Conservation (phyloP, 108 stramenopile species). For the Heterococcus sp. region DNA sequence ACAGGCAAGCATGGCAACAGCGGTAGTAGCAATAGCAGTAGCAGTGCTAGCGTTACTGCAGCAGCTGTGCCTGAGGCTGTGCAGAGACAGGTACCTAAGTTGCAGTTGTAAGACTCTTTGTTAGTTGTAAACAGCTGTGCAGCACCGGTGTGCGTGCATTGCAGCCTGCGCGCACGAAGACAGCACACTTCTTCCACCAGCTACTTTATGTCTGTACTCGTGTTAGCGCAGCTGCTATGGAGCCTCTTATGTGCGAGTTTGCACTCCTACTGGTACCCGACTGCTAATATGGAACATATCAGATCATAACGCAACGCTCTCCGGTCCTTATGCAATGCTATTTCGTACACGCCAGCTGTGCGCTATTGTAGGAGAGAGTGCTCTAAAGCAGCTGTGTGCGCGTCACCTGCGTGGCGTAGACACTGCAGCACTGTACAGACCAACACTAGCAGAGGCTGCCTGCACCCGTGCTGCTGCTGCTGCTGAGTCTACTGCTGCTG, state of each 20-base stretch:
- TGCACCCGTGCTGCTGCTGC: background rate
- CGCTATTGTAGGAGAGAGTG: slow-evolving; percentile 18
- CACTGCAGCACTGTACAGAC: slow-evolving; percentile 1
- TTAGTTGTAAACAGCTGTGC: no score
- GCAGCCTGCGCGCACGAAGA: background rate
- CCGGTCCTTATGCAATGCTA: background rate
- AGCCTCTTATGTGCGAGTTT: no score
- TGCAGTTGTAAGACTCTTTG: no score
- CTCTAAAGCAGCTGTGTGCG: background rate
- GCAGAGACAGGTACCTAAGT: slow-evolving; percentile 9
- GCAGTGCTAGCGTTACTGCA: slow-evolving; percentile 15
- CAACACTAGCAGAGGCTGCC: slow-evolving; percentile 7
- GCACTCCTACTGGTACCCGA: no score
- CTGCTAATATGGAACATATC: no score
- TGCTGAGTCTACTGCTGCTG: slow-evolving; percentile 6
- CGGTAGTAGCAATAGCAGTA: background rate
- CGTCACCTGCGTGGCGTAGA: slow-evolving; percentile 19
- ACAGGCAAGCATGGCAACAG: no score
- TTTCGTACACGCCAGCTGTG: background rate
- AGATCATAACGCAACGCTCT: no score
- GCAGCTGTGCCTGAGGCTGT: slow-evolving; percentile 22
- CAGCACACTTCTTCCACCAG: no score
- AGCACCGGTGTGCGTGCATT: background rate
- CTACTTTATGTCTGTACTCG: no score
- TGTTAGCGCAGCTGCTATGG: no score